Base-by-base conservation (phyloP, 2,329 filamentous ascomycete species). In the Arthrinium phaeospermum region DNA sequence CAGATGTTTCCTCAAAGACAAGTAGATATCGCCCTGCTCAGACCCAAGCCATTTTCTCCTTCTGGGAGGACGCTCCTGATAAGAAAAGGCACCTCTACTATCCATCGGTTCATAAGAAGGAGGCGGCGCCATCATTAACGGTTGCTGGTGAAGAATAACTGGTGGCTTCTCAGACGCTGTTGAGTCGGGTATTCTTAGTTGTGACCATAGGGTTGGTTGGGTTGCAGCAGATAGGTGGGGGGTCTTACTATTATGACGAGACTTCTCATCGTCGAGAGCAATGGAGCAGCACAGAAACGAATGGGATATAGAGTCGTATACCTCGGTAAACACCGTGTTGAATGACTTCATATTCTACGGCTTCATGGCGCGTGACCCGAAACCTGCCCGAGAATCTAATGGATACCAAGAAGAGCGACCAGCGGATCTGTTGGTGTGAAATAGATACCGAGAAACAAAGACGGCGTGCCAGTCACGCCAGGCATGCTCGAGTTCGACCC, bases 1-100 rank as follows among this genome's bases (percentile, higher is more conserved):
- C 76, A 86, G 81, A 71, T 83, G 82, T 77, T 82, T 86, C 80
- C 83, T 87, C 76, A 82, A 80, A 70, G 86, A 85, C 76, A 82
- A 80, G 69, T 86, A 85, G 77, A 85, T 85, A 75, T 81, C 82
- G 74, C 81, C 37, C 73, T 82, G 81, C 77, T 79, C 81, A 76
- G 84, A 82, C 74, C 82, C 78, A 77, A 83, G 79, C 64, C 78
- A 81, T 47, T 10, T 68, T n/a, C 24, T 68, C 76, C 79, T 83
- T 69, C 78, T 84, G 70, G 81, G 78, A 74, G 80, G 79, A 67
- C 76, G 77, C 77, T 81, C 77, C 79, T 77, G 77, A 72, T 75
- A 78, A 70, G 74, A 74, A 72, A 76, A 34, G 49, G 34, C n/a
- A 14, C 37, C 22, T 44, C 16, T 53, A 16, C 34, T 70, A 69